A percentile compares a stretch with the other conserved stretches of the same genome.
Evolutionary conservation across 1,284 basidiomycete species (phyloP).

Genomic region (Amylostereum chailletii): DNA sequence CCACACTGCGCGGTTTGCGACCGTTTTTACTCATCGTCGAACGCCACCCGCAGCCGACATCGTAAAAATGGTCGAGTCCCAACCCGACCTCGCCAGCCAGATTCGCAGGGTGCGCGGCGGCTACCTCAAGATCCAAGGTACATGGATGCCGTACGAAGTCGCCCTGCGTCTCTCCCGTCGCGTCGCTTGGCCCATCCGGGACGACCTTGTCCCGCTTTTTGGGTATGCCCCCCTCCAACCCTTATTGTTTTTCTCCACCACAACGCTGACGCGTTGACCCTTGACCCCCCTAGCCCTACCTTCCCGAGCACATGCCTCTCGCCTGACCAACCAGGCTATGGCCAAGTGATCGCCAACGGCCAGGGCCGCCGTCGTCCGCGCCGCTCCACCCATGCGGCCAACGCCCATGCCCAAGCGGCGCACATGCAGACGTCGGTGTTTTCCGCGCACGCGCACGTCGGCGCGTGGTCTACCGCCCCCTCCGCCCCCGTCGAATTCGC

Average conservation of each 20-base stretch:
- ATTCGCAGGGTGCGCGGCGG: slow-evolving; percentile 78
- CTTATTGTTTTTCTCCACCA: too few relatives aligned
- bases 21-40: slow-evolving; percentile 1
- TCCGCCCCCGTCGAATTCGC: too few relatives aligned
- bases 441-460: neutral
- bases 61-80: slow-evolving; percentile 82
- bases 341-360: slow-evolving; percentile 61
- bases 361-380: slow-evolving; percentile 56
- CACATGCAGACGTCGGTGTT: slow-evolving; percentile 14
- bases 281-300: slow-evolving; percentile 29
- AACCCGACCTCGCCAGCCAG: slow-evolving; percentile 73
- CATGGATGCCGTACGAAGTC: slow-evolving; percentile 85
- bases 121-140: slow-evolving; percentile 83
- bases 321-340: slow-evolving; percentile 75
- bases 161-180: slow-evolving; percentile 21
- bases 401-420: slow-evolving; percentile 3
- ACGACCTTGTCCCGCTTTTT: slow-evolving; percentile 75
- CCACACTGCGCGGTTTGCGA: neutral
- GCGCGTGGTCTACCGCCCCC: too few relatives aligned
- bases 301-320: slow-evolving; percentile 73
- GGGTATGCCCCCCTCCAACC: slow-evolving; percentile 38
- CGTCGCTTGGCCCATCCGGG: slow-evolving; percentile 82
- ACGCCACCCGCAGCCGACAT: slow-evolving; percentile 58
- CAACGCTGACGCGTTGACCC: neutral
- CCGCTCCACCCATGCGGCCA: slow-evolving; percentile 21